These are phyloP conservation scores for Aegle marmelos DNA, from an alignment of 345 rosid species.

Conservation along the genomic window DNA sequence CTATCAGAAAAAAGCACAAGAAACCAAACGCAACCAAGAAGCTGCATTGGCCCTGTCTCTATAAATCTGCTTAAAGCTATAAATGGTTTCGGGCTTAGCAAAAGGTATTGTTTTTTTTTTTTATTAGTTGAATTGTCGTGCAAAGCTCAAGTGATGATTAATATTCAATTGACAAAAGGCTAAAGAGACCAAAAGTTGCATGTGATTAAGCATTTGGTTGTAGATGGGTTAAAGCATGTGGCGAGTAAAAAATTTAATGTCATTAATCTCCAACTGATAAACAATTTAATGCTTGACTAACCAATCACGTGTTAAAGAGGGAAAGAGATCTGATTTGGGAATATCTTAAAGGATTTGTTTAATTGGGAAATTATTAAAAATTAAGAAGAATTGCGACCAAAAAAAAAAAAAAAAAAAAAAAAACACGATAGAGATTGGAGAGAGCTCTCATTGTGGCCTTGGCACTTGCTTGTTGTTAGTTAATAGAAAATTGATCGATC, in stretches of 20 bases:
- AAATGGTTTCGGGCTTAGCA: too few relatives aligned
- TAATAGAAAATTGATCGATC: not conserved
- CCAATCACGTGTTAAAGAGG: conserved; percentile 2
- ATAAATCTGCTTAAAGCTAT: not conserved
- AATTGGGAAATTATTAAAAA: not conserved
- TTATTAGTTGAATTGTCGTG: too few relatives aligned
- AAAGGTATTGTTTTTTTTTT: too few relatives aligned
- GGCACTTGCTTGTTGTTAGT: conserved; percentile 15
- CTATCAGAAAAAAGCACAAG: not conserved
- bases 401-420: too few relatives aligned
- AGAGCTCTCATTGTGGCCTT: not conserved
- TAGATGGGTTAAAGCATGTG: conserved; percentile 16
- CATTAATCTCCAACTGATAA: not conserved
- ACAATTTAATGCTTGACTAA: not conserved
- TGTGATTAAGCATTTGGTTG: conserved; percentile 11
- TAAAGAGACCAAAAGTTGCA: conserved; percentile 12
- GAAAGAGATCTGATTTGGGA: conserved; percentile 2
- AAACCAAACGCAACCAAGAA: not conserved
- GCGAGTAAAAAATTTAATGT: not conserved
- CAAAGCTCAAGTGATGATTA: too few relatives aligned
- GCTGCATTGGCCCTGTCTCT: not conserved
- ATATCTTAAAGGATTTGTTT: not conserved
- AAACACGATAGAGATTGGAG: not conserved
- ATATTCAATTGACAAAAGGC: not conserved
- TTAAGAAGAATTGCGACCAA: not conserved